These are phyloP conservation scores for Ambrosia trifida DNA, from an alignment of 129 eudicot species.

Conservation along the genomic window DNA sequence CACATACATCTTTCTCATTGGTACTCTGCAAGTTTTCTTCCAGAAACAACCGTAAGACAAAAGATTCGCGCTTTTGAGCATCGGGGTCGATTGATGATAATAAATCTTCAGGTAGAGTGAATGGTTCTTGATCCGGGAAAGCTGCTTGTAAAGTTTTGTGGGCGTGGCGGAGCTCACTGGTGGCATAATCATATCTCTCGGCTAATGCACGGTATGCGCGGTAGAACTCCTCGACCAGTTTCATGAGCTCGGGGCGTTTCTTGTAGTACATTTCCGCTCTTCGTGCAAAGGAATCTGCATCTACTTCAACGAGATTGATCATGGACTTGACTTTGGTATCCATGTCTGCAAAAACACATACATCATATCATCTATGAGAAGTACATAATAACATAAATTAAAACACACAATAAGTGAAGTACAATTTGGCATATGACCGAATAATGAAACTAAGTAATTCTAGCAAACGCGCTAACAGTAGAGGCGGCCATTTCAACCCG, in stretches of 20 bases:
- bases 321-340: slow-evolving; percentile 86
- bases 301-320: slow-evolving; percentile 96
- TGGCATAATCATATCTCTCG: slow-evolving; percentile 86
- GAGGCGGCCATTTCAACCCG: neutral
- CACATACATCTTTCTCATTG: slow-evolving; percentile 46
- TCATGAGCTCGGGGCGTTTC: slow-evolving; percentile 97
- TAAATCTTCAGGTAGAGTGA: slow-evolving; percentile 52
- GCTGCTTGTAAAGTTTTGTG: slow-evolving; percentile 89
- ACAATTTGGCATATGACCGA: too few relatives aligned
- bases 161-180: slow-evolving; percentile 92
- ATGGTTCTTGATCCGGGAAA: slow-evolving; percentile 77
- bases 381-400: neutral
- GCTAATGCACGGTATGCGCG: slow-evolving; percentile 98
- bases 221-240: slow-evolving; percentile 90
- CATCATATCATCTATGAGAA: neutral
- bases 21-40: slow-evolving; percentile 34
- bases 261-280: slow-evolving; percentile 99
- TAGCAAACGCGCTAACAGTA: too few relatives aligned
- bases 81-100: slow-evolving; percentile 40
- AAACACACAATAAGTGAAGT: neutral
- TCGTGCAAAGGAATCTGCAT: slow-evolving; percentile 98
- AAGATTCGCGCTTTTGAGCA: slow-evolving; percentile 25
- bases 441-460: too few relatives aligned
- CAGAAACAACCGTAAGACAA: slow-evolving; percentile 25
- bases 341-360: slow-evolving; percentile 23